A percentile compares a stretch with the other conserved stretches of the same genome.
phyloP scores from a whole-genome alignment of 805 yeast species.

The Wickerhamiella spandovensis region DNA sequence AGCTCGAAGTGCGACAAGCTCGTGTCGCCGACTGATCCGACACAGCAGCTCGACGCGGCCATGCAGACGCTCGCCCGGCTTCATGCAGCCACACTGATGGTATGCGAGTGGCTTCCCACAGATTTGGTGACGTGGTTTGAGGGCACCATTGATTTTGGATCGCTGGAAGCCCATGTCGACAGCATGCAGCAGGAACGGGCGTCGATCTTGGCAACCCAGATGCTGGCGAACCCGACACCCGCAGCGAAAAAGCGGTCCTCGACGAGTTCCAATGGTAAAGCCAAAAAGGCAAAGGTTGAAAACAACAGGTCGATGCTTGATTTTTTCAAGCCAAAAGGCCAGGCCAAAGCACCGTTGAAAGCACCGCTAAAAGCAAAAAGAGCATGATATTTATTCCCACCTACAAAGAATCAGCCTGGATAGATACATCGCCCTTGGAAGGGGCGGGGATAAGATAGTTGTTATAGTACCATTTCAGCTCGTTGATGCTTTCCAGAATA shows the following conservation, averaged over 20 bases:
- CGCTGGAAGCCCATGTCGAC: slow-evolving; percentile 14
- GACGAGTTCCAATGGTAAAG: background rate
- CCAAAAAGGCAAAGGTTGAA: slow-evolving; percentile 12
- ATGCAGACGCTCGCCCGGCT: slow-evolving; percentile 5
- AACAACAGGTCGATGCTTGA: slow-evolving; percentile 22
- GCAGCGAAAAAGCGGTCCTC: slow-evolving; percentile 6
- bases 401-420: background rate
- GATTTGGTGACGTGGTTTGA: slow-evolving; percentile 11
- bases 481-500: slow-evolving; percentile 76
- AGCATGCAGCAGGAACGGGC: slow-evolving; percentile 11
- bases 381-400: background rate
- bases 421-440: background rate
- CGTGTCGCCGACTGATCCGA: slow-evolving; percentile 12
- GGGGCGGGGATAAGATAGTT: slow-evolving; percentile 40
- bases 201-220: slow-evolving; percentile 8
- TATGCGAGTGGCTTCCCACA: slow-evolving; percentile 17
- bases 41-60: slow-evolving; percentile 12
- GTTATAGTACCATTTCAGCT: slow-evolving; percentile 62
- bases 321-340: slow-evolving; percentile 25
- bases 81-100: slow-evolving; percentile 15
- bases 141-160: slow-evolving; percentile 14
- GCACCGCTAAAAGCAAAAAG: background rate
- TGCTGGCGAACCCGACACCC: background rate
- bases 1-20: slow-evolving; percentile 6
- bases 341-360: too few relatives aligned